Evolutionary conservation across 1,284 basidiomycete genomes (phyloP), one percentile per base, ranked within the genome.

Genomic region (Cutaneotrichosporon sp.): DNA sequence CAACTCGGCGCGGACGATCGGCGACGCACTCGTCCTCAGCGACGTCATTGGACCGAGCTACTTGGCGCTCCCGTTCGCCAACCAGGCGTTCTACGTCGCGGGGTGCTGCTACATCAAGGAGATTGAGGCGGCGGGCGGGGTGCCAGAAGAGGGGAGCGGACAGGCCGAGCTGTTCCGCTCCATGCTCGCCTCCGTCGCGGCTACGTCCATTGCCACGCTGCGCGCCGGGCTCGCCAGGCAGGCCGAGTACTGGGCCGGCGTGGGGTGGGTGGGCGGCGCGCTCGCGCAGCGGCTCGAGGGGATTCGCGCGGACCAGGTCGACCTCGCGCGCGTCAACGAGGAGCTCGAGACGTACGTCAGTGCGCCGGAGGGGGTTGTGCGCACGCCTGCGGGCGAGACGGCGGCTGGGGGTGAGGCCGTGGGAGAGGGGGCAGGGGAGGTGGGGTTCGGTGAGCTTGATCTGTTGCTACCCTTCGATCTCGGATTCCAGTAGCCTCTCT

Each of bases 41-140:
- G 69, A 70, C 54, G 65, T 70, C 50, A 62, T 68, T 61, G 63
- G 63, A 46, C 67, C 69, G 16, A 45, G 54, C 24, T 68, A 68
- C 54, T 43, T 61, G 25, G 60, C 67, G 3, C 51, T 70, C 16
- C 67, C 67, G 22, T 68, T 70, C 45, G 60, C 54, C 18, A 70
- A 70, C 56, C 69, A 70, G 54, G 58, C 69, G 16, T 68, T 67
- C 50, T 65, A 64, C 51, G 69, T 70, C 25, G 69, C 69, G 24
- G 69, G 67, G 4, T 68, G 65, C 42, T 70, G 67, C 59, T 70
- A 70, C 58, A 57, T 69, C 55, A 69, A 67, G 52, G 68, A 64
- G 57, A 63, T 59, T 27, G 59, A 60, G 49, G 16, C 51, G 14
- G 29, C 13, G 14, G 20, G 10, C 47, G 38, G 2, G 34, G 46